Evolutionary conservation across 441 rosid species (phyloP).

Genomic region (Corymbia citriodora): DNA sequence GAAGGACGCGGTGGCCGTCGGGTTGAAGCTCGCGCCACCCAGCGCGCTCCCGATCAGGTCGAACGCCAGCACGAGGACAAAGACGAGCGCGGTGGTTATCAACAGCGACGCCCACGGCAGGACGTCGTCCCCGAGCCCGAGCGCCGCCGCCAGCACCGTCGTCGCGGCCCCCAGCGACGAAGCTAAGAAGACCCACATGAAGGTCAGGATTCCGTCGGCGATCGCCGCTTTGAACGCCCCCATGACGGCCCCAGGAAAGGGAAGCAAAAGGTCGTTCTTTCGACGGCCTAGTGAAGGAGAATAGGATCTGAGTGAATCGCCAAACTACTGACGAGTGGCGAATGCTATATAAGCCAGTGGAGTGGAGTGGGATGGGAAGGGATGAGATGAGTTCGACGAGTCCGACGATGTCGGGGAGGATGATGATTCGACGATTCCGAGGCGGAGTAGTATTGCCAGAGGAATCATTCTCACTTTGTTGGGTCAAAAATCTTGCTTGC

Average conservation of each 20-base stretch:
- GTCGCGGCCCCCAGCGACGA: slow-evolving; percentile 69
- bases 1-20: slow-evolving; percentile 68
- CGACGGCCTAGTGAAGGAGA: not conserved
- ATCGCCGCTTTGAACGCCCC: slow-evolving; percentile 58
- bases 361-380: not conserved
- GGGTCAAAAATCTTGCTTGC: not conserved
- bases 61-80: slow-evolving; percentile 52
- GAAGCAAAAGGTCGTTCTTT: not conserved
- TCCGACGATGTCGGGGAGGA: not conserved
- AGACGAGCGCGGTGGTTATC: slow-evolving; percentile 47
- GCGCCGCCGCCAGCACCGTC: slow-evolving; percentile 32
- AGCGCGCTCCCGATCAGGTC: slow-evolving; percentile 38
- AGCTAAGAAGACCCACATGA: slow-evolving; percentile 69
- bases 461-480: not conserved
- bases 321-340: not conserved
- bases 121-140: slow-evolving; percentile 33
- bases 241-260: slow-evolving; percentile 16
- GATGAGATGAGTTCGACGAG: not conserved
- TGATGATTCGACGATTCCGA: not conserved
- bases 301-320: not conserved
- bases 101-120: slow-evolving; percentile 40
- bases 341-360: not conserved
- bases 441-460: not conserved
- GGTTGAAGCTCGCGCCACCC: slow-evolving; percentile 91
- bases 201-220: slow-evolving; percentile 61